A percentile compares a stretch with the other conserved stretches of the same genome.
Conservation (phyloP, 2,329 filamentous ascomycete genomes). For the Plenodomus tracheiphilus region DNA sequence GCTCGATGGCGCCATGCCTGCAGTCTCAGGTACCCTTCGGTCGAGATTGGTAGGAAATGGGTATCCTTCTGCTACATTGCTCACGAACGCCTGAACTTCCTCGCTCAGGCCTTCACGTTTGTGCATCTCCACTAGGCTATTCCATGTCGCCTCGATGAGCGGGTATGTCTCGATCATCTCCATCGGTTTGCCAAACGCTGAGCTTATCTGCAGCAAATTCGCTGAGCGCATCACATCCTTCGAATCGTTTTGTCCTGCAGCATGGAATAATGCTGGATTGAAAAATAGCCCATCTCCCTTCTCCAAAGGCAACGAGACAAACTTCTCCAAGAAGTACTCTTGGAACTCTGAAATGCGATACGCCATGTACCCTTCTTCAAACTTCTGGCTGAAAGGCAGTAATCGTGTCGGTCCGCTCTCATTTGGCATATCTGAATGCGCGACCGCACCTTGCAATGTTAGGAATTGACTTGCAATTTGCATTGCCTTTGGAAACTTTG, state of each 20-base stretch:
- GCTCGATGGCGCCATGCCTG: constrained; percentile 63
- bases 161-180: constrained; percentile 60
- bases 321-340: constrained; percentile 57
- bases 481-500: constrained; percentile 55
- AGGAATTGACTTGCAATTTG: constrained; percentile 61
- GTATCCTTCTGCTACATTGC: constrained; percentile 61
- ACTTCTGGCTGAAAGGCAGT: constrained; percentile 63
- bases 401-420: constrained; percentile 63
- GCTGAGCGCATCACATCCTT: constrained; percentile 57
- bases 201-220: constrained; percentile 66
- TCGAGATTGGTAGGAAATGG: constrained; percentile 67
- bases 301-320: constrained; percentile 56
- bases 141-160: constrained; percentile 53
- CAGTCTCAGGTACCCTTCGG: constrained; percentile 57
- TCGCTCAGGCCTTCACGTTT: constrained; percentile 44
- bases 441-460: constrained; percentile 66
- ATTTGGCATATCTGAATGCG: constrained; percentile 63
- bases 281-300: constrained; percentile 67
- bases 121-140: constrained; percentile 41
- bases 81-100: constrained; percentile 53
- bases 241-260: constrained; percentile 61
- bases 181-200: constrained; percentile 67
- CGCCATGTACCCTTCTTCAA: constrained; percentile 61
- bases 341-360: constrained; percentile 59
- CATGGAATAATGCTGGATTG: constrained; percentile 66